Base-by-base conservation (phyloP, 1,284 basidiomycete genomes). In the Porodaedalea pini region DNA sequence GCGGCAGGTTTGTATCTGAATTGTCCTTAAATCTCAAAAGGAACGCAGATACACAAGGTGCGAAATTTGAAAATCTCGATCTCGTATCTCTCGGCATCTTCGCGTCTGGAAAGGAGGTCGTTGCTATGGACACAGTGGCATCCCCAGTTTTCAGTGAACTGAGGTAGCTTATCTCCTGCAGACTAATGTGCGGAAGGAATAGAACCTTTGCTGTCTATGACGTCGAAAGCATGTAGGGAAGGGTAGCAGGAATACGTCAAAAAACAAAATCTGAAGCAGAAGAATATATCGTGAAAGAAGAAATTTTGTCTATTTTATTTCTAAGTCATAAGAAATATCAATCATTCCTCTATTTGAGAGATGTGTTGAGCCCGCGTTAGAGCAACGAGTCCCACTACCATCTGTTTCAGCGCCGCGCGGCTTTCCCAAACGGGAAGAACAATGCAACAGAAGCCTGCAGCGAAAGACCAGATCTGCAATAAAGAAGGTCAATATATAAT, bases 361-460 rank as follows among this genome's bases (percentile, higher is more conserved):
- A 32, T 43, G 5, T n/a, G 4, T 43, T 43, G 40, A 17, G 23
- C 19, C 19, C 19, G 8, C 43, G 19, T 19, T 21, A 45, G 8
- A 15, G 10, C 55, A 21, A 41, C 19, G 25, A 59, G 45, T 11
- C 54, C 58, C 11, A 31, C 13, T 4, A 19, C 8, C 10, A 60
- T 51, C 8, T 44, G 39, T 10, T n/a, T 32, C 7, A 60, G 50
- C 1, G 54, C 51, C 19, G 34, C 34, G 32, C 59, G 48, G 29
- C 54, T 56, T 62, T 79, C 79, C 75, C 74, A 78, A 7, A 80
- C 55, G 0, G 79, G 78, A 1, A 79, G 65, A 25, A 80, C 40
- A 21, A 79, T 75, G 56, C 76, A 79, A 63, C 77, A 79, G 10
- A 71, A 63, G 1, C 77, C 78, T 39, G 74, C 77, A 54, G 70